Percentiles rank a stretch among this genome's conserved stretches.
Evolutionary conservation across 2,329 filamentous ascomycete species (phyloP).

Genomic region (Purpureocillium takamizusanense): DNA sequence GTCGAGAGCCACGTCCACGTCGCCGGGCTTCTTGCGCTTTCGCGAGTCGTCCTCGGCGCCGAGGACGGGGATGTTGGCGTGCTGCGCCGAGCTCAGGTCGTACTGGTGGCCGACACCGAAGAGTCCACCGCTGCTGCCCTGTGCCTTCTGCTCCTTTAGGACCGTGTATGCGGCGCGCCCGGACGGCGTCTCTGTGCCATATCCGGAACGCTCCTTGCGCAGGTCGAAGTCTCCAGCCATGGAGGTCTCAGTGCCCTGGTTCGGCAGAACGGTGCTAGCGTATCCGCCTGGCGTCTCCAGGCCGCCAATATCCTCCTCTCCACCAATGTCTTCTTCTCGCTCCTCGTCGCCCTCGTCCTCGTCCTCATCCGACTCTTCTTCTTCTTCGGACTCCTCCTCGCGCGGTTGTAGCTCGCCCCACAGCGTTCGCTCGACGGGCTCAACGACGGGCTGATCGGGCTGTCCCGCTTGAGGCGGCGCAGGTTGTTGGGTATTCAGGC

Average conservation of each 20-base stretch:
- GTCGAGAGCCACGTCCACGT: slow-evolving; percentile 88
- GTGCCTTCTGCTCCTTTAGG: slow-evolving; percentile 78
- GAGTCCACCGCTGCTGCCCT: slow-evolving; percentile 73
- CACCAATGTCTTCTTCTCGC: slow-evolving; percentile 19
- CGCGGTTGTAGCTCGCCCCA: slow-evolving; percentile 89
- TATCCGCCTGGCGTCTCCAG: slow-evolving; percentile 75
- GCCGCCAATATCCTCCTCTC: slow-evolving; percentile 36
- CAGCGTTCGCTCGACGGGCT: slow-evolving; percentile 75
- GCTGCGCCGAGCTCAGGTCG: slow-evolving; percentile 56
- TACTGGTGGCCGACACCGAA: slow-evolving; percentile 93
- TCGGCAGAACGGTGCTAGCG: slow-evolving; percentile 70
- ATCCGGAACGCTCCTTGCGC: slow-evolving; percentile 72
- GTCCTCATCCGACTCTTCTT: slow-evolving; percentile 65
- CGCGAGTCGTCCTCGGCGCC: slow-evolving; percentile 69
- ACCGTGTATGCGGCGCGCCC: slow-evolving; percentile 78
- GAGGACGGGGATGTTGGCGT: slow-evolving; percentile 58
- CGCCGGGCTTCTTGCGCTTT: slow-evolving; percentile 92
- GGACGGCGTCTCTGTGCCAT: slow-evolving; percentile 74
- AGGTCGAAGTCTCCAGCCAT: slow-evolving; percentile 84
- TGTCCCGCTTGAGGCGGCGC: slow-evolving; percentile 31
- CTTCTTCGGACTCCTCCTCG: slow-evolving; percentile 66
- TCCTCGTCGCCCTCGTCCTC: slow-evolving; percentile 51
- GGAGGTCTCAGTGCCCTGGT: slow-evolving; percentile 59
- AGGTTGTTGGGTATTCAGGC: slow-evolving; percentile 44
- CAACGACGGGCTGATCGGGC: slow-evolving; percentile 42